These are phyloP conservation scores for Lipomyces japonicus DNA, from an alignment of 805 yeast species.

Conservation along the genomic window DNA sequence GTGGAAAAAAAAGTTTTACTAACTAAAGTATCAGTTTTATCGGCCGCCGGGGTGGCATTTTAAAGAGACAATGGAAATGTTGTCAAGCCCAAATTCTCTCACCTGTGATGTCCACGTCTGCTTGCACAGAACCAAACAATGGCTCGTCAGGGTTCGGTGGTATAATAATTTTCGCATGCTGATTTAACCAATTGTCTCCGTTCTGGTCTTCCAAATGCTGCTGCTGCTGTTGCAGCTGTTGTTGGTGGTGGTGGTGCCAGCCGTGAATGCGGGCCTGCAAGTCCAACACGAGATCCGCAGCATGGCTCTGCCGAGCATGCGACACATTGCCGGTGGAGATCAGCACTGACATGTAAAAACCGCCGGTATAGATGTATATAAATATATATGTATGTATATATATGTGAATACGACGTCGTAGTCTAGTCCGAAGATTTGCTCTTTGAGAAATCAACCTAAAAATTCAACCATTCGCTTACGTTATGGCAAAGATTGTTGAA, in stretches of 20 bases:
- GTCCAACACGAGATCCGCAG: conserved; percentile 9
- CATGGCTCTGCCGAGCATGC: conserved; percentile 14
- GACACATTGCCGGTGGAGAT: conserved; percentile 25
- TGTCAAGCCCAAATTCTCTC: neutral
- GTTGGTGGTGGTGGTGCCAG: no score
- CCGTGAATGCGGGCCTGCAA: conserved; percentile 10
- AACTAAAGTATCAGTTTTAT: neutral
- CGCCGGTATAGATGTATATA: no score
- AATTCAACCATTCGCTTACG: no score
- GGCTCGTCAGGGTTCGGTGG: conserved; percentile 19
- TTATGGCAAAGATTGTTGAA: no score
- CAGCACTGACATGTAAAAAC: conserved; percentile 27
- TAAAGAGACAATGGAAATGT: neutral
- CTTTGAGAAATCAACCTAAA: no score
- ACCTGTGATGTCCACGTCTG: conserved; percentile 18
- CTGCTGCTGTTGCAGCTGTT: no score
- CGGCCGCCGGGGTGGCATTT: neutral
- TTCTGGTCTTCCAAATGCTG: neutral
- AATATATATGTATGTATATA: no score
- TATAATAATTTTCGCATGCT: conserved; percentile 5
- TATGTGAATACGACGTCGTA: no score
- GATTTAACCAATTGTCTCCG: no score
- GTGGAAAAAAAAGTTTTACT: conserved; percentile 28
- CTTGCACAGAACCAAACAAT: conserved; percentile 7
- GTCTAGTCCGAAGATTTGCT: no score